A percentile compares a stretch with the other conserved stretches of the same genome.
These are phyloP conservation scores for Paracorniculantispora psalliotae DNA, from an alignment of 2,329 filamentous ascomycete species.

Conservation along the genomic window DNA sequence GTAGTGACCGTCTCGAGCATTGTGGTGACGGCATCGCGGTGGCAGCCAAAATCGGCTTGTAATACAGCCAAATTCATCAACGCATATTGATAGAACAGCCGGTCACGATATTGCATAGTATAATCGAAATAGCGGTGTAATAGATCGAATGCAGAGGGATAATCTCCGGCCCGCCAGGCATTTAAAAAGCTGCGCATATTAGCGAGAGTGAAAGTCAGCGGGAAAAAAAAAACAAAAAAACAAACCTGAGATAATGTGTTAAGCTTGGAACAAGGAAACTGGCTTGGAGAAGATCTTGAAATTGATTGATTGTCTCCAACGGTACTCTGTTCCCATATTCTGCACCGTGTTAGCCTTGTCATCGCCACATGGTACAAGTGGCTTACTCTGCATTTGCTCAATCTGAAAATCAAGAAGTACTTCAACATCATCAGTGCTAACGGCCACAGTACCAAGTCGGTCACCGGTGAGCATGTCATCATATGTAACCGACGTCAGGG, in stretches of 20 bases:
- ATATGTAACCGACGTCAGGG: slow-evolving; percentile 44
- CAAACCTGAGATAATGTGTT: slow-evolving; percentile 67
- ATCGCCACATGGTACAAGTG: not conserved
- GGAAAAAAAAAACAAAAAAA: not conserved
- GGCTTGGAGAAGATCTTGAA: slow-evolving; percentile 63
- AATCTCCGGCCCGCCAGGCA: slow-evolving; percentile 86
- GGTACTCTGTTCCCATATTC: slow-evolving; percentile 75
- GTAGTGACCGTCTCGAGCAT: slow-evolving; percentile 94
- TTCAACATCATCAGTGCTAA: slow-evolving; percentile 77
- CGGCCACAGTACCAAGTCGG: slow-evolving; percentile 35
- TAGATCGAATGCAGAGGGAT: slow-evolving; percentile 81
- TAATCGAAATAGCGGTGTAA: slow-evolving; percentile 97
- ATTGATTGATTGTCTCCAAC: slow-evolving; percentile 63
- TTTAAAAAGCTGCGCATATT: slow-evolving; percentile 67
- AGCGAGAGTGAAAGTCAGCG: slow-evolving; percentile 10
- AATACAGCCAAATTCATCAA: slow-evolving; percentile 88
- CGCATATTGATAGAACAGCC: slow-evolving; percentile 89
- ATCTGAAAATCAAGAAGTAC: slow-evolving; percentile 83
- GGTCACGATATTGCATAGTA: slow-evolving; percentile 79
- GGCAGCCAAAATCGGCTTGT: slow-evolving; percentile 91
- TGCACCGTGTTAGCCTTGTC: slow-evolving; percentile 29
- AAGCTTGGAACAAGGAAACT: slow-evolving; percentile 66
- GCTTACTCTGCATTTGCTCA: slow-evolving; percentile 73
- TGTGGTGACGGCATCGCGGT: slow-evolving; percentile 81
- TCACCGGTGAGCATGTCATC: slow-evolving; percentile 47